Percentiles rank a stretch among this genome's conserved stretches.
Evolutionary conservation across 1,139 yeast genomes (phyloP).

Genomic region (Pichia sp.): DNA sequence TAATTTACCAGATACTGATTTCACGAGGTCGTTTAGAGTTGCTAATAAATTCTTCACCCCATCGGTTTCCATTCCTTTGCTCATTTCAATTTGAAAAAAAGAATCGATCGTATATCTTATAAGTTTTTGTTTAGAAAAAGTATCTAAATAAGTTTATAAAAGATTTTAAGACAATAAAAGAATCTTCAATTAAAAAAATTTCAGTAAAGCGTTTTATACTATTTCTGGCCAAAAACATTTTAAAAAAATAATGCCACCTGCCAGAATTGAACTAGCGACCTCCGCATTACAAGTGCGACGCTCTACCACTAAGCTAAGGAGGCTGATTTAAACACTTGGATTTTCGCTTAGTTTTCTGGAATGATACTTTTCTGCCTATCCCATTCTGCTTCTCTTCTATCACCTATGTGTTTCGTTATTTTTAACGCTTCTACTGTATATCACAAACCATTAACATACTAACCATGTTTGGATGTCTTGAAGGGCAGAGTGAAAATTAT

Average conservation of each 20-base stretch:
- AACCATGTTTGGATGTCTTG: no score
- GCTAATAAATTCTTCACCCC: constrained; percentile 4
- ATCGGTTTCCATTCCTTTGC: constrained; percentile 4
- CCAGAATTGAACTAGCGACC: constrained; percentile 97
- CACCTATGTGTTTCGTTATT: no score
- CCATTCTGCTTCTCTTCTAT: neutral
- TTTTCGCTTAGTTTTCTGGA: no score
- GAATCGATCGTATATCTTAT: no score
- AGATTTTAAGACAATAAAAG: no score
- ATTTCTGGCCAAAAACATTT: neutral
- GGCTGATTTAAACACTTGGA: constrained; percentile 10
- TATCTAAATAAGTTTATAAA: no score
- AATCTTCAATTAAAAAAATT: no score
- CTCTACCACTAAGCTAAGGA: constrained; percentile 90
- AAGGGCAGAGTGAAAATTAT: constrained; percentile 44
- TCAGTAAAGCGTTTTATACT: no score
- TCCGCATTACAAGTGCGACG: constrained; percentile 96
- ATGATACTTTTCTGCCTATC: no score
- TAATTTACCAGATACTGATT: neutral
- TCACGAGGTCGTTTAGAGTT: neutral
- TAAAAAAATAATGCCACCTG: constrained; percentile 56
- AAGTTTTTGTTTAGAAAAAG: no score
- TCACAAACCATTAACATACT: constrained; percentile 24
- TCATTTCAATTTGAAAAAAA: neutral
- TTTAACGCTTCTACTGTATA: no score